Base-by-base conservation (phyloP, 1,139 yeast genomes). In the Kodamaea ohmeri region DNA sequence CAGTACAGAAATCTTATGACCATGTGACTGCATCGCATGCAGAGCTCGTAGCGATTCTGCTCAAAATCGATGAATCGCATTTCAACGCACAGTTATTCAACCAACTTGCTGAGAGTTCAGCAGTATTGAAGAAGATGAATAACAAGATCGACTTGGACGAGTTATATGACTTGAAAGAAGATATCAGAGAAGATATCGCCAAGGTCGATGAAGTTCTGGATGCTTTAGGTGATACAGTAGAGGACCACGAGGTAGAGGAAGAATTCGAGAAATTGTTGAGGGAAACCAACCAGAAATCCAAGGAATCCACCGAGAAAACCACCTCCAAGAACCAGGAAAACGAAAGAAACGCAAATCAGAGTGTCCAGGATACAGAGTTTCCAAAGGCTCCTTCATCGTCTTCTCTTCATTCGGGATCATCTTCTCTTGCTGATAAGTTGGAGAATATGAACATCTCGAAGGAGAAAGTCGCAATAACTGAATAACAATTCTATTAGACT, bases 61-160 rank as follows among this genome's bases (percentile, higher is more conserved):
- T 54, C 30, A 74, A 74, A 45, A 67, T 78, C 31, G 69, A 76
- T 46, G 72, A 74, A 39, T 71, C 80, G 1, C 59, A 65, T 11
- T 59, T 71, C 2, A 77, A 76, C 45, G 52, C 60, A 4, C 53
- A 61, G 13, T 47, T 75, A 4, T 53, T 65, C 25, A 56, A 59
- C n/a, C 65, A 69, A 5, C 48, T 76, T 35, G 51, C 56, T 12
- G 54, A 55, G 3, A 67, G 77, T 6, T 53, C 70, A 2, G 48
- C 49, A 46, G 65, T 48, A 28, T 67, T 58, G 61, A 60, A 45
- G 45, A 58, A 45, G 48, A 63, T 51, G 63, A 76, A 60, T 43
- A 38, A 49, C 6, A 51, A 55, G 34, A 48, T 67, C 2, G 55
- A 59, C 25, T 19, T 65, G 3, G 60, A 54, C 12, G 64, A 64